Conservation (phyloP, 257 asterid species). For the Apocynum venetum region DNA sequence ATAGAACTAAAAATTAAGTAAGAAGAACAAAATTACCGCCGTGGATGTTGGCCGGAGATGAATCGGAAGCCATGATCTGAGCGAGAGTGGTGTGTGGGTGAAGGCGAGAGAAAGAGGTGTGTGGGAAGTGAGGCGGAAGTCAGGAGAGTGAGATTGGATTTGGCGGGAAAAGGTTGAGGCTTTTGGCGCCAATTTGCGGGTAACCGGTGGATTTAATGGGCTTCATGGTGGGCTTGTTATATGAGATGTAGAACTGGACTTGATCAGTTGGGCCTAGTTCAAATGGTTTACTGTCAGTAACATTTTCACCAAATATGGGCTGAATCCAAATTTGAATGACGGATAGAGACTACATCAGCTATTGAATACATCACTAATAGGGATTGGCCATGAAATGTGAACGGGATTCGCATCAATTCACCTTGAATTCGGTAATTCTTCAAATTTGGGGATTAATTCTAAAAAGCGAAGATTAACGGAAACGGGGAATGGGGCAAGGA, state of each 20-base stretch:
- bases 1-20: background rate
- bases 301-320: background rate
- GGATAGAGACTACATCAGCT: background rate
- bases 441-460: too few relatives aligned
- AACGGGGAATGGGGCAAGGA: too few relatives aligned
- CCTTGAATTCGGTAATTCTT: too few relatives aligned
- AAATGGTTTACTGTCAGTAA: background rate
- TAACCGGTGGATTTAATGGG: background rate
- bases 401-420: too few relatives aligned
- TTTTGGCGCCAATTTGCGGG: slow-evolving; percentile 31
- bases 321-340: background rate
- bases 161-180: slow-evolving; percentile 31
- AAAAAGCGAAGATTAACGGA: too few relatives aligned
- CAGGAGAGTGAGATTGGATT: slow-evolving; percentile 6
- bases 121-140: slow-evolving; percentile 2
- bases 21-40: slow-evolving; percentile 37
- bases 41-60: slow-evolving; percentile 47
- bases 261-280: background rate
- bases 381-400: too few relatives aligned
- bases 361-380: too few relatives aligned
- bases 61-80: slow-evolving; percentile 69
- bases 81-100: background rate
- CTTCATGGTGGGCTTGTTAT: background rate
- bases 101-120: background rate
- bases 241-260: background rate